A percentile compares a stretch with the other conserved stretches of the same genome.
These are phyloP conservation scores for Conidiobolus incongruus DNA, from an alignment of 371 early-diverging fungal genomes.

Conservation along the genomic window DNA sequence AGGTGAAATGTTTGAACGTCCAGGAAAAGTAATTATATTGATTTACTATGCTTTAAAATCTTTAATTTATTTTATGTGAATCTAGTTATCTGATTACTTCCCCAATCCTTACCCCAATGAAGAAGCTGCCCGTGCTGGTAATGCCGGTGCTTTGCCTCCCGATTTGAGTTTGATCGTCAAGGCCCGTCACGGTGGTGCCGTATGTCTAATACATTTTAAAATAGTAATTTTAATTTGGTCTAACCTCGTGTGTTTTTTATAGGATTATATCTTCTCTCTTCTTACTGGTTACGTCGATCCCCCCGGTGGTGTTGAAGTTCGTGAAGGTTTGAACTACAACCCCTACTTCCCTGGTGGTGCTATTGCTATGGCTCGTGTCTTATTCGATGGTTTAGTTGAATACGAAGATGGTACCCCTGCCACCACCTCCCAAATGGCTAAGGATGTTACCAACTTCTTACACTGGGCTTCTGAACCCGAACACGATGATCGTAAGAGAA, in stretches of 20 bases:
- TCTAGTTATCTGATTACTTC: slow-evolving; percentile 70
- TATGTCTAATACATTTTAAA: slow-evolving; percentile 12
- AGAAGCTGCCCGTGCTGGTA: slow-evolving; percentile 89
- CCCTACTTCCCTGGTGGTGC: slow-evolving; percentile 98
- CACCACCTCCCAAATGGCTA: slow-evolving; percentile 91
- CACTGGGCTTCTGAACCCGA: slow-evolving; percentile 93
- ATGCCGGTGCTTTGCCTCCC: slow-evolving; percentile 90
- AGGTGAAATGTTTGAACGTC: slow-evolving; percentile 84
- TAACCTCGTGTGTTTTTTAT: slow-evolving; percentile 3
- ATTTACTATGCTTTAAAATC: background rate
- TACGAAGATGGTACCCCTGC: slow-evolving; percentile 96
- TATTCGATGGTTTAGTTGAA: slow-evolving; percentile 88
- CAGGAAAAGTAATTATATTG: slow-evolving; percentile 52
- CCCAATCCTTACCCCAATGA: slow-evolving; percentile 91
- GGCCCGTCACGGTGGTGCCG: slow-evolving; percentile 85
- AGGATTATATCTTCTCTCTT: slow-evolving; percentile 89
- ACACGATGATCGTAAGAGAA: slow-evolving; percentile 88
- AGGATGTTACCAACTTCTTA: slow-evolving; percentile 88
- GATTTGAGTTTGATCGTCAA: slow-evolving; percentile 88
- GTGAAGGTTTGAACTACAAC: slow-evolving; percentile 94
- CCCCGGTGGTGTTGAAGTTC: slow-evolving; percentile 83
- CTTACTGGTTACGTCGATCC: slow-evolving; percentile 89
- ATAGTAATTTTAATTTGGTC: background rate
- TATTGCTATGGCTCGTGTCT: slow-evolving; percentile 87
- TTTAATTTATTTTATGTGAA: background rate